These are phyloP conservation scores for Fraxinus platypoda DNA, from an alignment of 305 asterid species.

Conservation along the genomic window DNA sequence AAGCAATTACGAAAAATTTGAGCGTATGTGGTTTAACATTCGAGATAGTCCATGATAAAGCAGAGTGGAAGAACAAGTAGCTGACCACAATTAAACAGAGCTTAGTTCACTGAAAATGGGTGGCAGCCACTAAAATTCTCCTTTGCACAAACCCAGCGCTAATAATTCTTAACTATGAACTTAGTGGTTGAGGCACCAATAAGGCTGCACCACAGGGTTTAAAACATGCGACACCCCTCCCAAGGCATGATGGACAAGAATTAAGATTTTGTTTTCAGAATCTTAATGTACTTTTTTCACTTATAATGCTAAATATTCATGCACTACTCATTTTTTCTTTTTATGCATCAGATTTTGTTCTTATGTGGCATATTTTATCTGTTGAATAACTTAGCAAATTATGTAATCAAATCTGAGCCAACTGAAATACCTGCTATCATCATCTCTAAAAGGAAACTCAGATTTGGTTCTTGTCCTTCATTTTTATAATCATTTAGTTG, in stretches of 20 bases:
- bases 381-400: not conserved
- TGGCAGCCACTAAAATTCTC: not conserved
- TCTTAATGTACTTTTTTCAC: not conserved
- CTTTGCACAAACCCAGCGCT: not conserved
- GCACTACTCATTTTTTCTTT: not conserved
- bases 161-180: not conserved
- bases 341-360: constrained; percentile 2
- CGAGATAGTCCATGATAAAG: not conserved
- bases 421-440: not conserved
- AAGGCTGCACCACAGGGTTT: not conserved
- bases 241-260: not conserved
- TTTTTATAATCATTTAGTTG: not conserved
- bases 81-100: not conserved
- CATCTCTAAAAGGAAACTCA: not conserved
- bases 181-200: not conserved
- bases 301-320: not conserved
- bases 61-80: not conserved
- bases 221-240: not conserved
- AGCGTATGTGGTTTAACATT: not conserved
- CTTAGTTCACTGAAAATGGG: not conserved
- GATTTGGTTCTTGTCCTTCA: not conserved
- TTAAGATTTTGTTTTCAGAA: not conserved
- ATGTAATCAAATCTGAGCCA: not conserved
- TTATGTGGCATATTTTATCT: not conserved
- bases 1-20: not conserved